A percentile compares a stretch with the other conserved stretches of the same genome.
phyloP scores from a whole-genome alignment of 1,139 yeast species.

The Hyphopichia wangnamkhiaoensis region DNA sequence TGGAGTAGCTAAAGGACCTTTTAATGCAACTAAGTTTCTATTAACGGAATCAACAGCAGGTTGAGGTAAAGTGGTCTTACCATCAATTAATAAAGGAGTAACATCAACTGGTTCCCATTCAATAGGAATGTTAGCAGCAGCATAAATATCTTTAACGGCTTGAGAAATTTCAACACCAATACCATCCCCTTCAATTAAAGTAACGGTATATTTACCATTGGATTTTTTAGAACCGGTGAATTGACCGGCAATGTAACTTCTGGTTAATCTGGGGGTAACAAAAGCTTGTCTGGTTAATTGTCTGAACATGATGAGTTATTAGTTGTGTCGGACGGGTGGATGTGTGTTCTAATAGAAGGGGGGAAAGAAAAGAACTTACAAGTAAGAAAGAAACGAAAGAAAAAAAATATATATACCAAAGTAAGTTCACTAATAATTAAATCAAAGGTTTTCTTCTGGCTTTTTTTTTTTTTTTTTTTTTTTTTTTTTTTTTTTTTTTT shows the following conservation, averaged over 20 bases:
- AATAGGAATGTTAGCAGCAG: slow-evolving; percentile 92
- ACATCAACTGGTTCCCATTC: slow-evolving; percentile 98
- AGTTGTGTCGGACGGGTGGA: neutral
- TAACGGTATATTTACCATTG: slow-evolving; percentile 82
- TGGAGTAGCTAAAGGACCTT: slow-evolving; percentile 98
- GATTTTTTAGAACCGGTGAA: slow-evolving; percentile 48
- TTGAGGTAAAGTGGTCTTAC: slow-evolving; percentile 92
- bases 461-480: neutral
- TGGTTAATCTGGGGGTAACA: slow-evolving; percentile 42
- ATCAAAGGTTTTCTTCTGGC: neutral
- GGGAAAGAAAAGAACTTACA: neutral
- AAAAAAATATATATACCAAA: no score
- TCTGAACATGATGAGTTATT: slow-evolving; percentile 38
- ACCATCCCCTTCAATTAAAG: slow-evolving; percentile 98
- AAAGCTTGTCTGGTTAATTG: slow-evolving; percentile 37
- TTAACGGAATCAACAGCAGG: slow-evolving; percentile 91
- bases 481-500: neutral
- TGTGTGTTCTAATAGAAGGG: slow-evolving; percentile 1
- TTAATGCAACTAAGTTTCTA: slow-evolving; percentile 89
- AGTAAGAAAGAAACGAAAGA: slow-evolving; percentile 1
- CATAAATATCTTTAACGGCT: slow-evolving; percentile 87
- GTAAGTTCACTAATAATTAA: no score
- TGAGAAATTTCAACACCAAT: slow-evolving; percentile 94
- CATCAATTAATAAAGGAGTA: slow-evolving; percentile 87
- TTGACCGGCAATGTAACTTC: slow-evolving; percentile 51